These are phyloP conservation scores for Fusarium sp. DNA, from an alignment of 2,329 filamentous ascomycete genomes.

Conservation along the genomic window DNA sequence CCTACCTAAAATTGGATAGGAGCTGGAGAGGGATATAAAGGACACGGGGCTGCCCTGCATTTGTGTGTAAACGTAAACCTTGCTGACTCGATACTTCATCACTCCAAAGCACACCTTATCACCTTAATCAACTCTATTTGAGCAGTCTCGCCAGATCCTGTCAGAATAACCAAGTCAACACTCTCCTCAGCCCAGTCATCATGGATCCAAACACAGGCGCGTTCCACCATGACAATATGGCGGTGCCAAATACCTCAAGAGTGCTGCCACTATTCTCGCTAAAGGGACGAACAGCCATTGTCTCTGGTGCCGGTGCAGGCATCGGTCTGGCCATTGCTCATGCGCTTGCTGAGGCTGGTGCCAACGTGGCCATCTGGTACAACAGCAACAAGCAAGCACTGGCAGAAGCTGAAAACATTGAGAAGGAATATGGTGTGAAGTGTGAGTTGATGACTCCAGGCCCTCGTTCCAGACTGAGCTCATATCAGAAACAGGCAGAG, in stretches of 20 bases:
- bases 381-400: constrained; percentile 77
- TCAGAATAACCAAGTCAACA: neutral
- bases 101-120: neutral
- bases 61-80: constrained; percentile 14
- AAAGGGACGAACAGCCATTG: constrained; percentile 78
- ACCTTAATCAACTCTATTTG: neutral
- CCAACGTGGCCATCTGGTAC: constrained; percentile 81
- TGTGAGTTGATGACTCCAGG: constrained; percentile 62
- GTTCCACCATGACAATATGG: constrained; percentile 72
- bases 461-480: neutral
- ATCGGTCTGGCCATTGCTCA: constrained; percentile 77
- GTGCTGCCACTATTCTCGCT: constrained; percentile 78
- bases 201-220: constrained; percentile 62
- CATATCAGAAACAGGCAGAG: constrained; percentile 64
- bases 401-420: constrained; percentile 74
- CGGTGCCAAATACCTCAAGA: constrained; percentile 61
- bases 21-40: constrained; percentile 28
- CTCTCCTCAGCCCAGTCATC: constrained; percentile 48
- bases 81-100: constrained; percentile 12
- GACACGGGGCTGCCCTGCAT: constrained; percentile 4
- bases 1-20: constrained; percentile 16
- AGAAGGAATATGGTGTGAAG: constrained; percentile 76
- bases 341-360: constrained; percentile 77
- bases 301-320: constrained; percentile 76
- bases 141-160: neutral